These are phyloP conservation scores for Fusarium heterosporum DNA, from an alignment of 2,329 filamentous ascomycete genomes.

Conservation along the genomic window DNA sequence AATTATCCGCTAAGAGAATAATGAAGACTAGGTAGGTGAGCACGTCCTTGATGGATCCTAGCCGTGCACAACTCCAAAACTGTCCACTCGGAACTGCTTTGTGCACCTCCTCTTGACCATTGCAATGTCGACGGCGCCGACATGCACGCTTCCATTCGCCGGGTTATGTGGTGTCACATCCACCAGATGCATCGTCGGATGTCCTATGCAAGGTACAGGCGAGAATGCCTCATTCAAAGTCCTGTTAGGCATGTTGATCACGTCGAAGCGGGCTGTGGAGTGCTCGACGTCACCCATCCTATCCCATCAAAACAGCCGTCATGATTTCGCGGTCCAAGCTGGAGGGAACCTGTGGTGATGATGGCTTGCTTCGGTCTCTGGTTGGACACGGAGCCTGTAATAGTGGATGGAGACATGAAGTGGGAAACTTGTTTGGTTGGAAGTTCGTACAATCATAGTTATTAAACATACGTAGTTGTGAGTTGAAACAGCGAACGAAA, in stretches of 20 bases:
- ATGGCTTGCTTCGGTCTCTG: conserved; percentile 27
- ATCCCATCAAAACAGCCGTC: conserved; percentile 23
- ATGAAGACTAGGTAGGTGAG: conserved; percentile 19
- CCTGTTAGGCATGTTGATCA: conserved; percentile 32
- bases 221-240: conserved; percentile 32
- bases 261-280: conserved; percentile 37
- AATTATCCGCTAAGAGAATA: conserved; percentile 21
- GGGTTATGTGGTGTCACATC: conserved; percentile 48
- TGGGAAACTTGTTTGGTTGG: conserved; percentile 30
- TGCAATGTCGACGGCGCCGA: conserved; percentile 35
- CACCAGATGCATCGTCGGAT: conserved; percentile 39
- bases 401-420: conserved; percentile 13
- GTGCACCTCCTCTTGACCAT: conserved; percentile 33
- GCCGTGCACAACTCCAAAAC: conserved; percentile 43
- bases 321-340: conserved; percentile 20
- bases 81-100: conserved; percentile 46
- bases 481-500: conserved; percentile 36
- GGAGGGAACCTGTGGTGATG: conserved; percentile 39
- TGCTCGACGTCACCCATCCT: conserved; percentile 41
- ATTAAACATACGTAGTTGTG: conserved; percentile 1
- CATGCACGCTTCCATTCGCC: conserved; percentile 50
- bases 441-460: conserved; percentile 23
- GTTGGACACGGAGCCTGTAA: conserved; percentile 30
- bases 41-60: conserved; percentile 28
- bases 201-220: conserved; percentile 48